Conservation (phyloP, 257 asterid species). For the Jaltomata sinuosa region DNA sequence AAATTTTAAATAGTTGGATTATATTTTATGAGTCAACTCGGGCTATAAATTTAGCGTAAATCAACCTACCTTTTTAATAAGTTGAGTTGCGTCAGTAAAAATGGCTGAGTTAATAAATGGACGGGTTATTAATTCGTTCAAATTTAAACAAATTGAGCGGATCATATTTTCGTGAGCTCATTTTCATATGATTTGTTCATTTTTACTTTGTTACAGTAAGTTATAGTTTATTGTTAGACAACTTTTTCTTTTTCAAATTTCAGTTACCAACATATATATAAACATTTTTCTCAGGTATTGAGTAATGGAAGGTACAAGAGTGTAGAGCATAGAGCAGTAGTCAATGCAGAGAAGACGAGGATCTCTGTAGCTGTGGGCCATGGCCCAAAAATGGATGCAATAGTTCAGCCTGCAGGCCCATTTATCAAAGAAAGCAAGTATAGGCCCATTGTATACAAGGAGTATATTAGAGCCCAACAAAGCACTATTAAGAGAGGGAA, state of each 20-base stretch:
- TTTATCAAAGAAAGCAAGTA: background rate
- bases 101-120: no score
- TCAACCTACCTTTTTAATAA: background rate
- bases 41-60: background rate
- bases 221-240: background rate
- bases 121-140: no score
- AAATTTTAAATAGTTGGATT: background rate
- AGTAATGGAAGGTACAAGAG: slow-evolving; percentile 61
- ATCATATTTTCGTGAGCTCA: no score
- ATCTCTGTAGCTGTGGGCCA: slow-evolving; percentile 45
- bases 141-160: background rate
- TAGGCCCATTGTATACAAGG: background rate
- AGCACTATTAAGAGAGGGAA: background rate
- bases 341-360: slow-evolving; percentile 24
- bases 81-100: no score
- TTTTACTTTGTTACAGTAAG: background rate
- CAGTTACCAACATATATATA: background rate
- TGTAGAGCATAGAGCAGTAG: slow-evolving; percentile 46
- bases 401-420: background rate
- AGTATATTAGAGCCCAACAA: background rate
- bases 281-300: slow-evolving; percentile 17
- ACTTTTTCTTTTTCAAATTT: background rate
- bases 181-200: no score
- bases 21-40: background rate
- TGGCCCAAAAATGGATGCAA: background rate